These are phyloP conservation scores for Pythium sp. DNA, from an alignment of 352 stramenopile genomes.

Conservation along the genomic window DNA sequence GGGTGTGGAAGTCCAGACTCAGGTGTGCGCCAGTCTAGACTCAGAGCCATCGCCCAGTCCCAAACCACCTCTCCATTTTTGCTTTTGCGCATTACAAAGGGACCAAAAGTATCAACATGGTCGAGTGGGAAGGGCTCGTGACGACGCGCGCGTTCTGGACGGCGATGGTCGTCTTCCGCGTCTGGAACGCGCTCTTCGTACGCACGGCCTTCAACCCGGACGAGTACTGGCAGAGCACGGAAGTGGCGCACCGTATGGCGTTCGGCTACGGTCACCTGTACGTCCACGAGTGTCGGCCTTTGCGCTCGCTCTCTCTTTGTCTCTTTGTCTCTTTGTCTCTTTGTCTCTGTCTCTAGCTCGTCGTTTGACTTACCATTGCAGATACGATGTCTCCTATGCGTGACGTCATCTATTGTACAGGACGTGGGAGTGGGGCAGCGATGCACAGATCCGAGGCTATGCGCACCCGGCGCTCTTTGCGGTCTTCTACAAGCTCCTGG, in stretches of 20 bases:
- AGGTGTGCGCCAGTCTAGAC: no score
- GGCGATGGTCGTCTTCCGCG: conserved; percentile 53
- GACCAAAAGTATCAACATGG: no score
- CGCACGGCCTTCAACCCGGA: conserved; percentile 86
- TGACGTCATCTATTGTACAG: conserved; percentile 22
- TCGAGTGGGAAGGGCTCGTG: conserved; percentile 29
- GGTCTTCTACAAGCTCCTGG: conserved; percentile 73
- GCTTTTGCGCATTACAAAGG: no score
- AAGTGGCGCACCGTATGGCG: conserved; percentile 84
- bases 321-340: no score
- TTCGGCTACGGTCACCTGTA: conserved; percentile 86
- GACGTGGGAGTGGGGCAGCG: conserved; percentile 85
- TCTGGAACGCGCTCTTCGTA: conserved; percentile 83
- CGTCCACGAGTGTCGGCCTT: conserved; percentile 13
- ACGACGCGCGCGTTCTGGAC: conserved; percentile 47
- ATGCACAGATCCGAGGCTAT: conserved; percentile 69
- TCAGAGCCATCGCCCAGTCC: no score
- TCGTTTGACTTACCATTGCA: not conserved
- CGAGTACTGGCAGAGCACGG: conserved; percentile 88
- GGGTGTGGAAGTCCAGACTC: no score
- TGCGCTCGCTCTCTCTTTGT: not conserved
- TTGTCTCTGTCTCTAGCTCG: not conserved
- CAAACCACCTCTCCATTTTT: no score
- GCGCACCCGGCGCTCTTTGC: conserved; percentile 78
- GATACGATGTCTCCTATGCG: not conserved